A percentile compares a stretch with the other conserved stretches of the same genome.
Conservation (phyloP, 306 rosid species). For the Mimosa bimucronata region DNA sequence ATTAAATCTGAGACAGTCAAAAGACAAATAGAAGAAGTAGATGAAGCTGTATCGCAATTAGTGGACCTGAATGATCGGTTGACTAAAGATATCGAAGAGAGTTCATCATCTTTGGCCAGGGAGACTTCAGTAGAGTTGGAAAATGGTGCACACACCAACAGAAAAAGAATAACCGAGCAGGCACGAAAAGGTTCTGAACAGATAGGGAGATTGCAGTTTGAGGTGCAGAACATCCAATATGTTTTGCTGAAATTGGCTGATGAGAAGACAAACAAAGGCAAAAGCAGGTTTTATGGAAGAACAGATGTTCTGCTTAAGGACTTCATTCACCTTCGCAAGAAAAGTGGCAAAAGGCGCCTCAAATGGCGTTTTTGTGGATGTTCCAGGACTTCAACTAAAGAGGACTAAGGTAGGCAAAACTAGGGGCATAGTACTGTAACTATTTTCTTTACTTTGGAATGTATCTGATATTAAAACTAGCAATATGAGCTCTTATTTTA, state of each 20-base stretch:
- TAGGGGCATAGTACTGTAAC: slow-evolving; percentile 40
- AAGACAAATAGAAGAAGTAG: slow-evolving; percentile 77
- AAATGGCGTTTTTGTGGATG: slow-evolving; percentile 75
- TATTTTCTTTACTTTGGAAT: slow-evolving; percentile 33
- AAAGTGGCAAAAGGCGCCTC: slow-evolving; percentile 52
- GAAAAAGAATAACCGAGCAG: slow-evolving; percentile 66
- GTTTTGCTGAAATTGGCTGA: slow-evolving; percentile 71
- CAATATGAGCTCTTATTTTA: slow-evolving; percentile 39
- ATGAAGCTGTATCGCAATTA: slow-evolving; percentile 68
- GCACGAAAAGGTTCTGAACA: slow-evolving; percentile 71
- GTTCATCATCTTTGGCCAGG: slow-evolving; percentile 46
- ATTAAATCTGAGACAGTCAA: slow-evolving; percentile 66
- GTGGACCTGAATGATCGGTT: slow-evolving; percentile 60
- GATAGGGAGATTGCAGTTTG: slow-evolving; percentile 85
- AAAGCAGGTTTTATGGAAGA: slow-evolving; percentile 63
- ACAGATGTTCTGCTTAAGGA: slow-evolving; percentile 76
- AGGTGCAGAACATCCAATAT: slow-evolving; percentile 80
- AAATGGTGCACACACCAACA: slow-evolving; percentile 50
- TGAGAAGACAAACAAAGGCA: slow-evolving; percentile 63
- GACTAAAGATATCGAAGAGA: slow-evolving; percentile 60
- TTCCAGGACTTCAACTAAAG: slow-evolving; percentile 65
- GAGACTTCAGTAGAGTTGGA: slow-evolving; percentile 51
- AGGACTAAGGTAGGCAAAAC: slow-evolving; percentile 50
- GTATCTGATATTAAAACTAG: slow-evolving; percentile 42
- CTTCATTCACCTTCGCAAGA: slow-evolving; percentile 69